Evolutionary conservation across 805 yeast genomes (phyloP), one percentile per base, ranked within the genome.

Genomic region (Ogataea angusta): DNA sequence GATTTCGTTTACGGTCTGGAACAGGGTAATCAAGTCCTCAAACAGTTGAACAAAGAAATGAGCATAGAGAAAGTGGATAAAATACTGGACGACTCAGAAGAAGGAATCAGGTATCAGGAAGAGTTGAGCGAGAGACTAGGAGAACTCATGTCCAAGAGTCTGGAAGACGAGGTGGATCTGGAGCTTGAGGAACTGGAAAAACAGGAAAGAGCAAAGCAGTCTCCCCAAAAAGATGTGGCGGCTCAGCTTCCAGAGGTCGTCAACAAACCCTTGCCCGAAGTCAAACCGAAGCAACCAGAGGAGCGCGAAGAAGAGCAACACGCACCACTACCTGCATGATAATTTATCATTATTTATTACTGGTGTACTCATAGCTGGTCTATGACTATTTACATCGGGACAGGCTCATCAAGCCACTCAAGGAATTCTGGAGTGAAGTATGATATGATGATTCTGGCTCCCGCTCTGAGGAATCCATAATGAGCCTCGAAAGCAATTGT

Each of bases 361-460:
- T 13, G n/a, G 19, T 29, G n/a, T 17, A 3, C 6, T 22, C 36
- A 36, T 40, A 32, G 34, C 31, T n/a, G 34, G 35, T 24, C 43
- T 30, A 37, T 40, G 22, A 21, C 27, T 38, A 38, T 42, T 55
- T 28, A 54, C 45, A 49, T 51, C 32, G 47, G 30, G 16, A 36
- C 29, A 15, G 56, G 54, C 36, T 61, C 71, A 47, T 70, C 75
- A 52, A 91, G 72, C 99, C 99, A 93, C 29, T 87, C 96, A 59
- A 93, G 73, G 56, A 93, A 89, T 55, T 91, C 95, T 8, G 99
- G 99, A 3, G 98, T 85, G 59, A 93, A 87, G 66, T 93, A 93
- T 35, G 95, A 79, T 53, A 93, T 89, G 45, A 93, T 79, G 53
- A 93, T 67, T 57, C 89, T 79, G 12, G 98, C 98, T 44, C 99